These are phyloP conservation scores for Clarireedia monteithiana DNA, from an alignment of 2,329 filamentous ascomycete species.

Conservation along the genomic window DNA sequence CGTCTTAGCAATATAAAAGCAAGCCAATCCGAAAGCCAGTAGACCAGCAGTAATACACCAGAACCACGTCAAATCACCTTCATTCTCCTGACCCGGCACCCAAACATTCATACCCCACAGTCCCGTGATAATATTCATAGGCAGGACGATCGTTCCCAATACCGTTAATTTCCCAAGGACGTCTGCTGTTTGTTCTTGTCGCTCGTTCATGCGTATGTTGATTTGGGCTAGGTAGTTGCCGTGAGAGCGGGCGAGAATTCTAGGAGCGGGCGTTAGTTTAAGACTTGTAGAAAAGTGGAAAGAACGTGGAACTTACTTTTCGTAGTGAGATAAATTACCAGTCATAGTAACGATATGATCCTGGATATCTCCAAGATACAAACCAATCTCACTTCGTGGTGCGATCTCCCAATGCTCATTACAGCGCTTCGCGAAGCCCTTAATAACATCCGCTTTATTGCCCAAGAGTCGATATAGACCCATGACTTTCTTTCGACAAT, in stretches of 20 bases:
- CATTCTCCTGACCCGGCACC: slow-evolving; percentile 84
- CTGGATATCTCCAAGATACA: slow-evolving; percentile 96
- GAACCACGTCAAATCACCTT: slow-evolving; percentile 70
- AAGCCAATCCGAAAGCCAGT: slow-evolving; percentile 68
- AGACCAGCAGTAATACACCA: slow-evolving; percentile 66
- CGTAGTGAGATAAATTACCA: slow-evolving; percentile 88
- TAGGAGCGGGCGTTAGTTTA: slow-evolving; percentile 29
- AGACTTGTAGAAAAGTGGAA: not conserved
- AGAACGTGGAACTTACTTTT: slow-evolving; percentile 58
- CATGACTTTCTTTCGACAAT: slow-evolving; percentile 97
- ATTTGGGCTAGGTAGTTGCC: slow-evolving; percentile 98
- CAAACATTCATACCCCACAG: slow-evolving; percentile 99
- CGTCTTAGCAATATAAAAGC: slow-evolving; percentile 41
- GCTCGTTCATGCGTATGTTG: slow-evolving; percentile 98
- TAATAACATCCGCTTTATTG: slow-evolving; percentile 98
- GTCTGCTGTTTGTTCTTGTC: slow-evolving; percentile 91
- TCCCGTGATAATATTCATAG: slow-evolving; percentile 98
- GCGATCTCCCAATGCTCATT: slow-evolving; percentile 98
- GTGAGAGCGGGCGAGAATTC: slow-evolving; percentile 83
- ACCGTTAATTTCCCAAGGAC: slow-evolving; percentile 93
- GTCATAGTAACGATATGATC: slow-evolving; percentile 99
- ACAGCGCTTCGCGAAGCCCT: slow-evolving; percentile 95
- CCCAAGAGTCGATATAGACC: slow-evolving; percentile 84
- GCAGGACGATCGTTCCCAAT: slow-evolving; percentile 89
- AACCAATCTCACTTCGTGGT: slow-evolving; percentile 88